Percentiles rank a stretch among this genome's conserved stretches.
phyloP scores from a whole-genome alignment of 805 yeast genomes.

The Suhomyces sp. region DNA sequence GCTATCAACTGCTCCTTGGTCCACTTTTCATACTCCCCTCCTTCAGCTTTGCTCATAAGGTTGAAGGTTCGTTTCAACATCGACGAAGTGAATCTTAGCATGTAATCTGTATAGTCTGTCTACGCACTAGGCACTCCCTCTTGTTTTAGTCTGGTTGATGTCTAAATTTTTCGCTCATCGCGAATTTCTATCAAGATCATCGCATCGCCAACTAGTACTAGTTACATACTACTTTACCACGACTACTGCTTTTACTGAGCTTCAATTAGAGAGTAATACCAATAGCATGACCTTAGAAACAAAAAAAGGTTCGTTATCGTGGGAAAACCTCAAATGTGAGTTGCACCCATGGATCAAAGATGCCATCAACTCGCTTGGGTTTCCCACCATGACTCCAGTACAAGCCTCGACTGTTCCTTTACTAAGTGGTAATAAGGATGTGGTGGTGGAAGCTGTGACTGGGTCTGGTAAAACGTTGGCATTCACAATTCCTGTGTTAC shows the following conservation, averaged over 20 bases:
- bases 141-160: background rate
- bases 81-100: background rate
- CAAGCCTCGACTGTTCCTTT: conserved; percentile 94
- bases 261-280: background rate
- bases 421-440: conserved; percentile 81
- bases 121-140: background rate
- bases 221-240: background rate
- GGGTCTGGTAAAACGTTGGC: conserved; percentile 99
- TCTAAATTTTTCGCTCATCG: conserved; percentile 1
- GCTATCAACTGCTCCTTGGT: conserved; percentile 60
- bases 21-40: conserved; percentile 56
- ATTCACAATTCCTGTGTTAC: conserved; percentile 77
- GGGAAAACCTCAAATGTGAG: conserved; percentile 54
- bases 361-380: conserved; percentile 75
- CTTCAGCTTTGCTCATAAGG: conserved; percentile 17
- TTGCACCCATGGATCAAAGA: conserved; percentile 69
- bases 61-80: conserved; percentile 29
- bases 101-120: background rate
- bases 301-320: conserved; percentile 46
- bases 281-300: conserved; percentile 16
- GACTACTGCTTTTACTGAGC: background rate
- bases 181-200: background rate
- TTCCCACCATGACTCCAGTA: conserved; percentile 86
- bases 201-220: background rate
- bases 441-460: conserved; percentile 94